phyloP scores from a whole-genome alignment of 257 asterid species.

The Scutellaria barbata region DNA sequence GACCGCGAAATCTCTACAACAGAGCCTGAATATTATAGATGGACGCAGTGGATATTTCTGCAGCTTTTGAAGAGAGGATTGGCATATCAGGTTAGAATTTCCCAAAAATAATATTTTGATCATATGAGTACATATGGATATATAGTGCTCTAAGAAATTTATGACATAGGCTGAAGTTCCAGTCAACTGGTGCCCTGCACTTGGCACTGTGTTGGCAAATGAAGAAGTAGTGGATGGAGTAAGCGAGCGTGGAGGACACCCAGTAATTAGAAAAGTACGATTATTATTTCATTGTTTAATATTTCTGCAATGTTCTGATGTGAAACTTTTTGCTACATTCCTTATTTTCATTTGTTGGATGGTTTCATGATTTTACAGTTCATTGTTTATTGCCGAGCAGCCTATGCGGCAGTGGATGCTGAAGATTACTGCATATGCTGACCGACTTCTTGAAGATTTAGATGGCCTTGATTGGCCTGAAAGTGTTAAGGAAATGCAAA shows the following conservation, averaged over 20 bases:
- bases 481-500: slow-evolving; percentile 98
- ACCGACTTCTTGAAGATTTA: slow-evolving; percentile 95
- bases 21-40: slow-evolving; percentile 91
- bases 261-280: slow-evolving; percentile 88
- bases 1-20: slow-evolving; percentile 97
- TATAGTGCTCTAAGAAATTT: slow-evolving; percentile 31
- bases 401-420: slow-evolving; percentile 99
- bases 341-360: slow-evolving; percentile 60
- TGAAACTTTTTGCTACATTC: slow-evolving; percentile 35
- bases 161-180: slow-evolving; percentile 91
- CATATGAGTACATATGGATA: slow-evolving; percentile 17
- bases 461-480: slow-evolving; percentile 99
- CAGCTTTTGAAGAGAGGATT: slow-evolving; percentile 93
- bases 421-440: slow-evolving; percentile 97
- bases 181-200: slow-evolving; percentile 99
- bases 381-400: slow-evolving; percentile 98
- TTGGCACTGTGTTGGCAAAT: slow-evolving; percentile 97
- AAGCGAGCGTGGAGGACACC: slow-evolving; percentile 99
- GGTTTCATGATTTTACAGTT: slow-evolving; percentile 95
- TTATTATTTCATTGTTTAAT: not conserved
- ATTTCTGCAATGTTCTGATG: slow-evolving; percentile 18
- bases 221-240: slow-evolving; percentile 98
- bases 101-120: slow-evolving; percentile 1
- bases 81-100: slow-evolving; percentile 79
- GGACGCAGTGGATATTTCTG: slow-evolving; percentile 99